A percentile compares a stretch with the other conserved stretches of the same genome.
Conservation (phyloP, 495 filamentous ascomycete genomes). For the Aspergillus bridgeri region DNA sequence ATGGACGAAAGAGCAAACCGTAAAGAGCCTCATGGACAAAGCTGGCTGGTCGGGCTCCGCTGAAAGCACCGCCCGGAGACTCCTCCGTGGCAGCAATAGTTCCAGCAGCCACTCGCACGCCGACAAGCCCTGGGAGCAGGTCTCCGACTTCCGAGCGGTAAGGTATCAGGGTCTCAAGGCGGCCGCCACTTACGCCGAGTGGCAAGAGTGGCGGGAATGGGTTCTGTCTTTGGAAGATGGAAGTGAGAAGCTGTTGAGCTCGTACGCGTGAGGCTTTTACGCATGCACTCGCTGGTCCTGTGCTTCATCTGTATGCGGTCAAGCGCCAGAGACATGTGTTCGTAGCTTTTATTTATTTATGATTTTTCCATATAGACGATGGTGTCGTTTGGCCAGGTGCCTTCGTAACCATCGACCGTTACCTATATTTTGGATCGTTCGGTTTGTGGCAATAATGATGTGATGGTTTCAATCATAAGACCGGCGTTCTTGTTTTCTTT, state of each 20-base stretch:
- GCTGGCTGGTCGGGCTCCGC: conserved; percentile 67
- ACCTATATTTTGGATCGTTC: not conserved
- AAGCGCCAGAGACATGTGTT: not conserved
- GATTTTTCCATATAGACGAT: not conserved
- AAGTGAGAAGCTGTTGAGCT: conserved; percentile 16
- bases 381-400: not conserved
- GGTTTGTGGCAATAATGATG: not conserved
- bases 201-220: conserved; percentile 76
- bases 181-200: conserved; percentile 65
- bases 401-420: not conserved
- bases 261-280: not conserved
- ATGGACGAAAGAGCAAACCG: conserved; percentile 91
- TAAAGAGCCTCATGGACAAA: conserved; percentile 89
- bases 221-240: conserved; percentile 46
- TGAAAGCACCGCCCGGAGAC: conserved; percentile 49
- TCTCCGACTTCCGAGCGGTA: conserved; percentile 66
- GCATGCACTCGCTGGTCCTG: not conserved
- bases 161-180: conserved; percentile 79
- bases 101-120: conserved; percentile 11
- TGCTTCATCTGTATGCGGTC: not conserved
- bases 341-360: not conserved
- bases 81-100: conserved; percentile 30
- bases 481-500: not conserved
- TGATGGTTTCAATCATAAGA: not conserved
- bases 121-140: conserved; percentile 61